A percentile compares a stretch with the other conserved stretches of the same genome.
These are phyloP conservation scores for Capsicum baccatum DNA, from an alignment of 257 asterid species.

Conservation along the genomic window DNA sequence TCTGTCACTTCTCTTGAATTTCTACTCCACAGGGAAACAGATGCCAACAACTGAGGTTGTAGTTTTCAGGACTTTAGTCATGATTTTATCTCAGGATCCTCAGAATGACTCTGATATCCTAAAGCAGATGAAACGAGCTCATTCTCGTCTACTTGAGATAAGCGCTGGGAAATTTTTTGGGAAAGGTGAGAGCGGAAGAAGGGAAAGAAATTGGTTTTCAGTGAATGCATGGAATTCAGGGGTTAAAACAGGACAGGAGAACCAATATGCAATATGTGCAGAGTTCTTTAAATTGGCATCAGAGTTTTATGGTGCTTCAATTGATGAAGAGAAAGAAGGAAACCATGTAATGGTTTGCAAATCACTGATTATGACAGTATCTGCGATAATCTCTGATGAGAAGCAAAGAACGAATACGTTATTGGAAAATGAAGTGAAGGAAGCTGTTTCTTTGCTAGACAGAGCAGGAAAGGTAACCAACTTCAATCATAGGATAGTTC, in stretches of 20 bases:
- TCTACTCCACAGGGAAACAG: slow-evolving; percentile 67
- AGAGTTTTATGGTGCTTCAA: slow-evolving; percentile 56
- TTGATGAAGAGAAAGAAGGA: slow-evolving; percentile 63
- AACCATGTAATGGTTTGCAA: slow-evolving; percentile 65
- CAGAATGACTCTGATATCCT: slow-evolving; percentile 63
- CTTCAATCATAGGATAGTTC: neutral
- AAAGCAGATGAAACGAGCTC: slow-evolving; percentile 72
- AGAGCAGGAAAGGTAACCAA: slow-evolving; percentile 84
- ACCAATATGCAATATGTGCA: slow-evolving; percentile 59
- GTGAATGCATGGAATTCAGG: slow-evolving; percentile 87
- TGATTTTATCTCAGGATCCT: slow-evolving; percentile 66
- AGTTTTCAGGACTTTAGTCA: slow-evolving; percentile 76
- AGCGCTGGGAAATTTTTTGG: slow-evolving; percentile 78
- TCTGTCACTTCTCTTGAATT: slow-evolving; percentile 68
- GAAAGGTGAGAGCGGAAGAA: slow-evolving; percentile 75
- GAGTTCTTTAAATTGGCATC: slow-evolving; percentile 86
- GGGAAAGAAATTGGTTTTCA: slow-evolving; percentile 93
- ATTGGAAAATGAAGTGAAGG: slow-evolving; percentile 70
- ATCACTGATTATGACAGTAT: slow-evolving; percentile 71
- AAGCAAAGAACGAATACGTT: slow-evolving; percentile 53
- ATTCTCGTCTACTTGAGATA: slow-evolving; percentile 61
- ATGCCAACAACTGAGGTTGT: slow-evolving; percentile 80
- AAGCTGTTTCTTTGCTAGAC: slow-evolving; percentile 70
- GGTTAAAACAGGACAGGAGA: slow-evolving; percentile 69
- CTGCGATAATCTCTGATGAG: slow-evolving; percentile 79